Evolutionary conservation across 306 rosid species (phyloP), one percentile per base, ranked within the genome.

Genomic region (Quercus ilex): DNA sequence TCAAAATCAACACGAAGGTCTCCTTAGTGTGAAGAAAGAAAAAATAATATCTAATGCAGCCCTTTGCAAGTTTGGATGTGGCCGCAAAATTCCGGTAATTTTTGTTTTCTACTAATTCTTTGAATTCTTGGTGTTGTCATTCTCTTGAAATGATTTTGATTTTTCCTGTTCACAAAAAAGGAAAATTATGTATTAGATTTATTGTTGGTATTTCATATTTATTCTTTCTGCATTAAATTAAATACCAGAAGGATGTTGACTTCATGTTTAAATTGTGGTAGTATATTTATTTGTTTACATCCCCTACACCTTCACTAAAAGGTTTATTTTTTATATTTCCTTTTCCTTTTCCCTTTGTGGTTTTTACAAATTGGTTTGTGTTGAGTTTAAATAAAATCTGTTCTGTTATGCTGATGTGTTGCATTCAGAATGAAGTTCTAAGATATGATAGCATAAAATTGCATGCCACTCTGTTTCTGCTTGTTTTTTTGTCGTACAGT

Each of bases 11-110:
- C 95, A 90, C 6, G 97, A 94, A 82, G 98, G 97, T 53, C 90
- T 92, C 75, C 97, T 92, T 20, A 91, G 79, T 82, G 28, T 79
- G 38, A 92, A 88, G 85, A 94, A 87, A 81, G 84, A 81, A 2
- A 91, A 76, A 78, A 91, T 94, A 5, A 81, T 94, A 73, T 90
- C 88, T 60, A 94, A 94, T 86, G 98, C 82, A 33, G 78, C 93
- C 55, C 92, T 94, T 25, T 75, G 86, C 78, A 85, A 69, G 85
- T 79, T 87, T 43, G 97, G 97, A 68, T 88, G 95, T 60, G 60
- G 78, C 79, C 67, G 41, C 79, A 67, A 79, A 55, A 84, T 94
- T 85, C 90, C 95, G 90, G 97, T 94, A 91, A 28, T 30, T 51
- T 64, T 79, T 62, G 52, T 72, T 35, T 64, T 53, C 25, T n/a